Evolutionary conservation across 164 flowering plant species (phyloP), one percentile per base, ranked within the genome.

Genomic region (Litsea cubeba): DNA sequence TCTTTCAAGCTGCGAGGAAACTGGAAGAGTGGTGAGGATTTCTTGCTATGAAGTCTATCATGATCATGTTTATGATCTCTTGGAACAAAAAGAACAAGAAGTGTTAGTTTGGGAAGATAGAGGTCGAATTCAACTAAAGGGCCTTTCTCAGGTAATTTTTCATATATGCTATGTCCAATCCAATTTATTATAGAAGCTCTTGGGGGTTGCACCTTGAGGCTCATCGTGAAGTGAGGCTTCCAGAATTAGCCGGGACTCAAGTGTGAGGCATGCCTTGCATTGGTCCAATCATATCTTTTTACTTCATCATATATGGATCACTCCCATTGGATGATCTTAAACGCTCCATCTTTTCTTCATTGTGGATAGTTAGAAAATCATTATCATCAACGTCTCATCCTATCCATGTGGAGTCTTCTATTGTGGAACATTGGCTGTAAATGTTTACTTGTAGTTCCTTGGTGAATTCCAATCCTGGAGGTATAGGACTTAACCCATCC

Each of bases 81-180:
- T 92, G 78, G 81, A 84, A 54, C 75, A 86, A 2, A 82, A 85
- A 26, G 80, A 71, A 28, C 75, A 77, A 7, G 78, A 79, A 46
- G 87, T 92, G 75, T 77, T 73, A 0, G 79, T 87, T 23, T 72
- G 86, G 64, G 89, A 86, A 62, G 85, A 78, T 58, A 85, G 76
- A 63, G 95, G 95, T 11, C 87, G 78, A 79, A 82, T 88, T 71
- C 83, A 80, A 65, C 84, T 89, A 20, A 91, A 87, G 78, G 95
- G 97, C 68, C 91, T 92, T 62, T 86, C 94, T 64, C 79, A 85
- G 94, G 97, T 77, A 84, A 23, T 18, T 50, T 40, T 40, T 40
- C 46, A 40, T 5, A 40, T 1, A 8, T 40, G 3, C 46, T 12
- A 50, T 14, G 17, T 5, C 14, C 12, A 22, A 14, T 40, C 46